phyloP scores from a whole-genome alignment of 306 rosid species.

The Luffa aegyptiaca region DNA sequence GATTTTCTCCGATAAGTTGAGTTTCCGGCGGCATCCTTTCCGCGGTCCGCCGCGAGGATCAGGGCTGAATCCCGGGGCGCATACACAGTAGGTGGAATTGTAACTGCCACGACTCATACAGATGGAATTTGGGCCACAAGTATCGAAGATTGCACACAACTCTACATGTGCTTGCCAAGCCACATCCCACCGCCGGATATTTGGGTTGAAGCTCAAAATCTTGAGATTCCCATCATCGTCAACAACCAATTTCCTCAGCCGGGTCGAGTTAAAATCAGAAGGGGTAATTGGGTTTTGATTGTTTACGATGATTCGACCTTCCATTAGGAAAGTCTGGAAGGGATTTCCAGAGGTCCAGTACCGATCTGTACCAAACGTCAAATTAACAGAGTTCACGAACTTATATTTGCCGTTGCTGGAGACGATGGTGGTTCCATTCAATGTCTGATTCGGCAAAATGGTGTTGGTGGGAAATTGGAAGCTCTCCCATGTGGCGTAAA shows the following conservation, averaged over 20 bases:
- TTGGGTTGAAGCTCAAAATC: conserved; percentile 43
- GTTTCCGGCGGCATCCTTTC: conserved; percentile 39
- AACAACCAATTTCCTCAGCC: conserved; percentile 35
- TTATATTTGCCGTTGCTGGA: conserved; percentile 35
- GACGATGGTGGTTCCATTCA: conserved; percentile 3
- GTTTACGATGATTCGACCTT: conserved; percentile 26
- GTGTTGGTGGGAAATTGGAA: conserved; percentile 52
- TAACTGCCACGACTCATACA: conserved; percentile 31
- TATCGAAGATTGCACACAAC: conserved; percentile 33
- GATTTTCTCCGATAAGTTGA: conserved; percentile 8
- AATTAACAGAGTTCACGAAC: conserved; percentile 6
- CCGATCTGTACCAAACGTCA: conserved; percentile 15
- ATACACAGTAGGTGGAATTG: conserved; percentile 26
- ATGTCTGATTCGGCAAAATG: conserved; percentile 38
- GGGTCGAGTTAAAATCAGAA: conserved; percentile 36
- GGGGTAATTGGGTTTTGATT: conserved; percentile 17
- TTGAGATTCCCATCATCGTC: conserved; percentile 62
- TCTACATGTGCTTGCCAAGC: conserved; percentile 55
- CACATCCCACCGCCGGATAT: conserved; percentile 23
- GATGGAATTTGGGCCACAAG: conserved; percentile 52
- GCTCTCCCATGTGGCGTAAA: conserved; percentile 41
- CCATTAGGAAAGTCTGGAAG: conserved; percentile 12
- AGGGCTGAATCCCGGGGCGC: conserved; percentile 52
- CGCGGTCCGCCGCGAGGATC: conserved; percentile 1
- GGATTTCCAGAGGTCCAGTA: conserved; percentile 16